Base-by-base conservation (phyloP, 2,329 filamentous ascomycete genomes). In the Colletotrichum falcatum region DNA sequence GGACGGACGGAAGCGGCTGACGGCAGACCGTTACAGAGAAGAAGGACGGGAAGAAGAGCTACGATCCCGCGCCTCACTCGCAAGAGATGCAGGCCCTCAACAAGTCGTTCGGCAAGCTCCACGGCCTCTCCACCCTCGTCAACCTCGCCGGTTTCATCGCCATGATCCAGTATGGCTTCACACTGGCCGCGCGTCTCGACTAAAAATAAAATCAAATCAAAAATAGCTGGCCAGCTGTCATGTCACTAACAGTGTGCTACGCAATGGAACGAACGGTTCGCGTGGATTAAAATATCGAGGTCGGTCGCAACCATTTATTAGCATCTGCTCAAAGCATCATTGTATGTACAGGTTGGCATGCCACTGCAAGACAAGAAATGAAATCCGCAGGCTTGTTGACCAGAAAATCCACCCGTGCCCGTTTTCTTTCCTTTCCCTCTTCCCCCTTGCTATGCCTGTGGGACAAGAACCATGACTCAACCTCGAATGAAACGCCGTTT, bases 31-130 rank as follows among this genome's bases (percentile, higher is more conserved):
- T 46, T 65, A 53, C 71, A 90, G 95, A 95, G 85, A 94, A 92
- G 72, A 90, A 91, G 76, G 95, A 98, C 78, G 94, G 94, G 65
- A 98, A 97, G 87, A 93, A 92, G 79, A 93, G 91, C 80, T 93
- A 92, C 77, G 94, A 97, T 73, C 83, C 88, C 62, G 87, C 90
- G 1, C 93, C 94, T 48, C 93, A 97, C 77, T 96, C 92, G 6
- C 86, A 91, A 75, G 93, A 95, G 83, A 98, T 98, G 95, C 81
- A 89, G 75, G 86, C 85, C 11, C 81, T 97, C 75, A 97, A 95
- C 84, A 92, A 90, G 82, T 86, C 85, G 73, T 98, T 98, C 80
- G 89, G 88, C 20, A 88, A 88, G 72, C 81, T 97, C 67, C 96
- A 99, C 80, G 94, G 95, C 7, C 82, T 93, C 58, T 97, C 94